Base-by-base conservation (phyloP, 2,329 filamentous ascomycete species). In the Nemania sp. region DNA sequence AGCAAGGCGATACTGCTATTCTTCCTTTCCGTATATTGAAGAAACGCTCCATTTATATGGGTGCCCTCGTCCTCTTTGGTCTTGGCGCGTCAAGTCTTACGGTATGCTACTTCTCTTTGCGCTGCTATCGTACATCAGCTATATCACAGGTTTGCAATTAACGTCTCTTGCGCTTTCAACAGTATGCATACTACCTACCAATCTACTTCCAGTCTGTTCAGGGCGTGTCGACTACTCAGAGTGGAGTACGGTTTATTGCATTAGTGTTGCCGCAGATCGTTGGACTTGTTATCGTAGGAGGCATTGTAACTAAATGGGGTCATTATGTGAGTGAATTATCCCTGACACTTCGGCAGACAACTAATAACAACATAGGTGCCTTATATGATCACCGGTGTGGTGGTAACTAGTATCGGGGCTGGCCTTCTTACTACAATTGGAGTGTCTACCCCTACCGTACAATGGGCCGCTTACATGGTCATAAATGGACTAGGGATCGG, bases 121-220 rank as follows among this genome's bases (percentile, higher is more conserved):
- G 15, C 41, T 35, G 32, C 32, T 8, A 7, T 35, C 6, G 32
- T 35, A 35, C 32, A 11, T 35, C 32, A 35, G 29, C 8, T 35
- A 35, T 7, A 22, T n/a, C 4, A 41, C 24, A 53, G 26, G 29
- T 32, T 27, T 13, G 41, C 5, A 35, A 35, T 49, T 24, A 20
- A 11, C 22, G 20, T 22, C 24, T 20, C 45, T 49, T n/a, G n/a
- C 18, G 22, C 45, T 2, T 49, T 27, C 55, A 3, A 26, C 13
- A 71, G 69, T 66, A 69, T 27, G 69, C 27, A 5, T 72, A 69
- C 43, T 72, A 70, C 24, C 56, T 70, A 2, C 70, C 68, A 1
- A 66, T 72, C 4, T 66, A 27, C 8, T 72, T 72, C 45, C 70
- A 72, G 22, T 64, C 61, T 8, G 66, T 47, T 2, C 57, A 70